phyloP scores from a whole-genome alignment of 768 basidiomycete genomes.

The Termitomyces titanicus region DNA sequence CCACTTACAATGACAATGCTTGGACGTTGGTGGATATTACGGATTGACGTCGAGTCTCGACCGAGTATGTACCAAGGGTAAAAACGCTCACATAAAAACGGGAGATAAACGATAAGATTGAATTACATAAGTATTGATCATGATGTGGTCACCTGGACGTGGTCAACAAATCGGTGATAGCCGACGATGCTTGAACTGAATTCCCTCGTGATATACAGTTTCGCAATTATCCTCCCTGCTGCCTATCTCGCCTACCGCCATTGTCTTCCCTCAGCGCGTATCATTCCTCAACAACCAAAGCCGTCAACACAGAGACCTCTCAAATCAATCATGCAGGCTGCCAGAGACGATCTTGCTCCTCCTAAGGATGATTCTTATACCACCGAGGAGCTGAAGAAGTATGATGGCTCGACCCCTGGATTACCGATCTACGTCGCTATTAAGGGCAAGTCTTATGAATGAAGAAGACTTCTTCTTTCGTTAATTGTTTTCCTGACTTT shows the following conservation, averaged over 20 bases:
- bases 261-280: conserved; percentile 4
- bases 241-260: conserved; percentile 22
- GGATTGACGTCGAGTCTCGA: too few relatives aligned
- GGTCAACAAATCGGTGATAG: conserved; percentile 6
- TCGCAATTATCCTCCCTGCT: conserved; percentile 23
- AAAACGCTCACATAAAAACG: too few relatives aligned
- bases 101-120: conserved; percentile 27
- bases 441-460: conserved; percentile 55
- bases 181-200: conserved; percentile 19
- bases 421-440: conserved; percentile 90
- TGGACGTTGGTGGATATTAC: too few relatives aligned
- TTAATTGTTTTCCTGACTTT: background rate
- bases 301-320: conserved; percentile 24
- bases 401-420: conserved; percentile 60
- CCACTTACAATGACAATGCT: too few relatives aligned
- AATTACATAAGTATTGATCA: too few relatives aligned
- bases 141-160: background rate
- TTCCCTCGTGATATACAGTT: conserved; percentile 22
- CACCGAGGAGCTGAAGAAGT: conserved; percentile 59
- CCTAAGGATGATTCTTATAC: conserved; percentile 83
- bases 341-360: conserved; percentile 54
- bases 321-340: conserved; percentile 72
- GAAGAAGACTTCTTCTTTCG: background rate
- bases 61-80: too few relatives aligned
- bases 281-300: conserved; percentile 19